Evolutionary conservation across 148 eudicot species (phyloP).

Genomic region (Persicaria maculosa): DNA sequence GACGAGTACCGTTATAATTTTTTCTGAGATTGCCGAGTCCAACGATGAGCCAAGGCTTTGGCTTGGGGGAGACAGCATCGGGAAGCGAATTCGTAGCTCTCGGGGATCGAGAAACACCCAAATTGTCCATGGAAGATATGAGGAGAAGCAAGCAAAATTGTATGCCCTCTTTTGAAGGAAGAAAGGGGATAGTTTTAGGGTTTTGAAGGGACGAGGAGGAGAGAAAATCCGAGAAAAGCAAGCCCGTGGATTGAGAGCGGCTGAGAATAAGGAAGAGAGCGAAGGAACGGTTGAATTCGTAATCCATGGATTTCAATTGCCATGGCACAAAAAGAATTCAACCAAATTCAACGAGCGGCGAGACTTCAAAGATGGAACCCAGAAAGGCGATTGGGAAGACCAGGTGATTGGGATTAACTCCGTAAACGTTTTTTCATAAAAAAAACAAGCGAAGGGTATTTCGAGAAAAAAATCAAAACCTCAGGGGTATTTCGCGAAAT

Average conservation of each 20-base stretch:
- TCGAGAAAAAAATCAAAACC: no score
- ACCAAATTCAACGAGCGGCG: neutral
- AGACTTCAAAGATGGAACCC: neutral
- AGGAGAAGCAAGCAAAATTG: slow-evolving; percentile 13
- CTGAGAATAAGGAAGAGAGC: slow-evolving; percentile 3
- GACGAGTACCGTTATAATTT: slow-evolving; percentile 43
- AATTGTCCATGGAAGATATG: neutral
- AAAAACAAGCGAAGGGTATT: no score
- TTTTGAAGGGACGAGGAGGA: neutral
- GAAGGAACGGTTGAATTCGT: slow-evolving; percentile 1
- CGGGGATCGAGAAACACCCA: neutral
- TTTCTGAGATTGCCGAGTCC: slow-evolving; percentile 62
- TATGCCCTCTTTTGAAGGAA: neutral
- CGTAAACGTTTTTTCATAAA: no score
- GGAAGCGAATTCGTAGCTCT: neutral
- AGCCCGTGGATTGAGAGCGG: neutral
- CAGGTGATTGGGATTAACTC: no score
- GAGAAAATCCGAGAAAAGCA: slow-evolving; percentile 1
- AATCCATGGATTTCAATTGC: neutral
- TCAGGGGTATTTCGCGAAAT: no score
- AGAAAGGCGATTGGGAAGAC: neutral
- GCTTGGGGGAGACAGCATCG: slow-evolving; percentile 18
- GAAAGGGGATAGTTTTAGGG: slow-evolving; percentile 8
- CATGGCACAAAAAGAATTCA: slow-evolving; percentile 2
- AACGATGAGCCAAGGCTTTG: slow-evolving; percentile 53